Conservation (phyloP, 441 rosid species). For the Aleurites moluccanus region DNA sequence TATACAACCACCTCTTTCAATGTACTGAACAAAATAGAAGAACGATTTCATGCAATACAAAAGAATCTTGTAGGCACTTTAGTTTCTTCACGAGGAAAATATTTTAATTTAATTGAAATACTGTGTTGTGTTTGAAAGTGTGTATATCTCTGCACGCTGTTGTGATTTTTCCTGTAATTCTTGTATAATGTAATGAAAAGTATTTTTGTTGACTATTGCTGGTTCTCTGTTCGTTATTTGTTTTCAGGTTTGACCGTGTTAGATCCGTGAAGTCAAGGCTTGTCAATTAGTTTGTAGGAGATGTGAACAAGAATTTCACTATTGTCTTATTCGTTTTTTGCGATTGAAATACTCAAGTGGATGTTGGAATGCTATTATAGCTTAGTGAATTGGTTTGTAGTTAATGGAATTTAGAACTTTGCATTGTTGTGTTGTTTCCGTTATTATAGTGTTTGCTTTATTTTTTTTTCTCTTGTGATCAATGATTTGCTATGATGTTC, state of each 20-base stretch:
- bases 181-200: not conserved
- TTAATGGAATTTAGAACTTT: not conserved
- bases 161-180: too few species aligned
- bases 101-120: too few species aligned
- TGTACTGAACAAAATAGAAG: too few species aligned
- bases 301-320: not conserved
- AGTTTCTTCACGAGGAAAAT: not conserved
- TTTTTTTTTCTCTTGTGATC: too few species aligned
- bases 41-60: too few species aligned
- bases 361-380: not conserved
- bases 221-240: not conserved
- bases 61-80: not conserved
- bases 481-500: too few species aligned
- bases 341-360: not conserved
- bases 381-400: not conserved
- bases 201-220: not conserved
- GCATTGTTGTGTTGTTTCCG: not conserved
- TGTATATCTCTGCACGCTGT: too few species aligned
- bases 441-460: not conserved
- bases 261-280: slow-evolving; percentile 48
- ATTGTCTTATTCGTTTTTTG: not conserved
- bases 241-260: slow-evolving; percentile 67
- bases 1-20: not conserved
- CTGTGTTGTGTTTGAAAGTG: too few species aligned
- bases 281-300: not conserved